A percentile compares a stretch with the other conserved stretches of the same genome.
These are phyloP conservation scores for Nematocida sp. DNA, from an alignment of 371 early-diverging fungal species.

Conservation along the genomic window DNA sequence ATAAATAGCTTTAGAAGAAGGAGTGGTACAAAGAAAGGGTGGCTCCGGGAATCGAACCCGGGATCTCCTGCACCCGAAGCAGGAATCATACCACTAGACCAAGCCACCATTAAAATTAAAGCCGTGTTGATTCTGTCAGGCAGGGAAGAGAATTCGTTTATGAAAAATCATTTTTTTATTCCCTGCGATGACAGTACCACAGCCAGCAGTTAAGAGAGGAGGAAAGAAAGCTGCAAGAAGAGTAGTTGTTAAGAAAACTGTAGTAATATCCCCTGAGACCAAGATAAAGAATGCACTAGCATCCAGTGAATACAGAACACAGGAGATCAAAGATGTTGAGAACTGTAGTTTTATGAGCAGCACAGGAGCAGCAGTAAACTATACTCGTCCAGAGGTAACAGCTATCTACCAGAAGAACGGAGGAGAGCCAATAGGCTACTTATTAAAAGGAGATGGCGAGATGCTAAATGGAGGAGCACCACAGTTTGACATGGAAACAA, in stretches of 20 bases:
- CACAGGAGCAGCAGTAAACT: conserved; percentile 28
- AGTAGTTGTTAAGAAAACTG: conserved; percentile 1
- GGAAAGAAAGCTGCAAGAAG: conserved; percentile 47
- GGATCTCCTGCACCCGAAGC: conserved; percentile 68
- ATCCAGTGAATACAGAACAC: conserved; percentile 7
- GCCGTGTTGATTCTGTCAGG: background rate
- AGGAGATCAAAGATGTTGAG: conserved; percentile 26
- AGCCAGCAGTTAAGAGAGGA: conserved; percentile 30
- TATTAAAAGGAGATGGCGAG: conserved; percentile 39
- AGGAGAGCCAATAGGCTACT: conserved; percentile 35
- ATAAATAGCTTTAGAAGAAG: background rate
- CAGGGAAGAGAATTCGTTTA: background rate
- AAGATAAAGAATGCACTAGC: background rate
- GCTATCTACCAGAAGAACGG: conserved; percentile 47
- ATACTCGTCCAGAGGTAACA: conserved; percentile 11
- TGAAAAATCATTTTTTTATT: conserved; percentile 46
- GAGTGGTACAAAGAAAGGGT: conserved; percentile 57
- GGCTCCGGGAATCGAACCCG: conserved; percentile 67
- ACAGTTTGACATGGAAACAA: conserved; percentile 17
- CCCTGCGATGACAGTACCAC: conserved; percentile 1
- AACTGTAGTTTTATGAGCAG: conserved; percentile 40
- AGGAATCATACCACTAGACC: conserved; percentile 67
- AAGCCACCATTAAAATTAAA: conserved; percentile 56
- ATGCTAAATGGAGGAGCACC: conserved; percentile 24
- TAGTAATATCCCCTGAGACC: background rate